These are phyloP conservation scores for Coemansia sp. DNA, from an alignment of 192 early-diverging fungal species.

Conservation along the genomic window DNA sequence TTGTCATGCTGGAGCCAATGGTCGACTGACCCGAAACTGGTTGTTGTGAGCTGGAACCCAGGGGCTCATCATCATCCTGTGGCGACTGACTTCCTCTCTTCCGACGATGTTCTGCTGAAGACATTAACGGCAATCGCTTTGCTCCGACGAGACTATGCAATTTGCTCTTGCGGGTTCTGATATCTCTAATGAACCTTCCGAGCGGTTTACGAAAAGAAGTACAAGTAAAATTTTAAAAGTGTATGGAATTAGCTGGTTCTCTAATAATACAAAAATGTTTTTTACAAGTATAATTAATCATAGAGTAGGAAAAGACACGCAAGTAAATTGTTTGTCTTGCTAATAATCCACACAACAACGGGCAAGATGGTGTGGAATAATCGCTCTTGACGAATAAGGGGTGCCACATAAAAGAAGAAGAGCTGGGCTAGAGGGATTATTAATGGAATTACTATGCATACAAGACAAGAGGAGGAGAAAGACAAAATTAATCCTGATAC, in stretches of 20 bases:
- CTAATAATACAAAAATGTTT: too few relatives aligned
- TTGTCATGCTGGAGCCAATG: neutral
- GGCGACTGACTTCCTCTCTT: neutral
- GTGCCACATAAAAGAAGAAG: neutral
- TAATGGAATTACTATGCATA: constrained; percentile 2
- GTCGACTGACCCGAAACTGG: neutral
- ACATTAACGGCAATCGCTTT: neutral
- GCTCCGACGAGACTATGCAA: neutral
- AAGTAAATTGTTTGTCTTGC: too few relatives aligned
- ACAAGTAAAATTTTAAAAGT: too few relatives aligned
- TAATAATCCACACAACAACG: too few relatives aligned
- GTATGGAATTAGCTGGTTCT: too few relatives aligned
- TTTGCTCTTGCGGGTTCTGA: too few relatives aligned
- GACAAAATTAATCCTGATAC: neutral
- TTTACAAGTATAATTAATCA: too few relatives aligned
- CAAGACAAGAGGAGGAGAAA: neutral
- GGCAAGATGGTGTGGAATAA: neutral
- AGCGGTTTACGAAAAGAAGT: too few relatives aligned
- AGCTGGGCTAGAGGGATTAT: neutral
- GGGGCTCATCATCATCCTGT: neutral
- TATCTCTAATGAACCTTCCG: too few relatives aligned
- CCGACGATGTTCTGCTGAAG: neutral
- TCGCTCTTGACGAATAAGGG: neutral
- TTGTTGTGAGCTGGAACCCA: neutral
- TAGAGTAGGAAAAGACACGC: too few relatives aligned